A percentile compares a stretch with the other conserved stretches of the same genome.
Evolutionary conservation across 768 basidiomycete genomes (phyloP).

Genomic region (Amanita pallidorosea): DNA sequence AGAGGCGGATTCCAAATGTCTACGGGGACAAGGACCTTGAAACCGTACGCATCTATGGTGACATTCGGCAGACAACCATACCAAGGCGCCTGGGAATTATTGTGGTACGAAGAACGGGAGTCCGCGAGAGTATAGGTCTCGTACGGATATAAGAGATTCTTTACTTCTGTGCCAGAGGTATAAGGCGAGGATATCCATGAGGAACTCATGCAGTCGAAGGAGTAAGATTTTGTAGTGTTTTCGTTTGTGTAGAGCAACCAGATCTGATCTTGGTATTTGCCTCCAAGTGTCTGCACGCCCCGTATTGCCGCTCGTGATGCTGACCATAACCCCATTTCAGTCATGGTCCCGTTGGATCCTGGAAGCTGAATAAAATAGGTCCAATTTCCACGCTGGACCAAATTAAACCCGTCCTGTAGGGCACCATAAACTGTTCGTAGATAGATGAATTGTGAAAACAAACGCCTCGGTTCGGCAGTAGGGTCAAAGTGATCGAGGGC

Average conservation of each 20-base stretch:
- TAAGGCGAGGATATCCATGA: conserved; percentile 80
- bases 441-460: conserved; percentile 63
- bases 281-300: conserved; percentile 49
- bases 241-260: conserved; percentile 86
- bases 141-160: conserved; percentile 76
- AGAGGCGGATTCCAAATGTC: conserved; percentile 58
- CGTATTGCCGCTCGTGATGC: conserved; percentile 55
- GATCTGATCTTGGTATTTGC: conserved; percentile 52
- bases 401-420: conserved; percentile 78
- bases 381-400: conserved; percentile 82
- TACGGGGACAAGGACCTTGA: conserved; percentile 70
- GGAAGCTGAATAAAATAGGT: conserved; percentile 69
- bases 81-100: conserved; percentile 47
- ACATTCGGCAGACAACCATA: conserved; percentile 64
- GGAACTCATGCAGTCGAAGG: conserved; percentile 42
- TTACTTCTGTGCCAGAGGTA: conserved; percentile 43
- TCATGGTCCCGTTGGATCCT: conserved; percentile 71
- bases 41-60: conserved; percentile 64
- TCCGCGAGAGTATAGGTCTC: conserved; percentile 63
- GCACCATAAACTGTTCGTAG: conserved; percentile 60
- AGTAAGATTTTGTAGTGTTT: conserved; percentile 60
- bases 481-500: conserved; percentile 93
- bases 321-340: conserved; percentile 87
- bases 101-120: conserved; percentile 55
- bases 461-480: conserved; percentile 63